Base-by-base conservation (phyloP, 768 basidiomycete genomes). In the Xerocomus potaroensis region DNA sequence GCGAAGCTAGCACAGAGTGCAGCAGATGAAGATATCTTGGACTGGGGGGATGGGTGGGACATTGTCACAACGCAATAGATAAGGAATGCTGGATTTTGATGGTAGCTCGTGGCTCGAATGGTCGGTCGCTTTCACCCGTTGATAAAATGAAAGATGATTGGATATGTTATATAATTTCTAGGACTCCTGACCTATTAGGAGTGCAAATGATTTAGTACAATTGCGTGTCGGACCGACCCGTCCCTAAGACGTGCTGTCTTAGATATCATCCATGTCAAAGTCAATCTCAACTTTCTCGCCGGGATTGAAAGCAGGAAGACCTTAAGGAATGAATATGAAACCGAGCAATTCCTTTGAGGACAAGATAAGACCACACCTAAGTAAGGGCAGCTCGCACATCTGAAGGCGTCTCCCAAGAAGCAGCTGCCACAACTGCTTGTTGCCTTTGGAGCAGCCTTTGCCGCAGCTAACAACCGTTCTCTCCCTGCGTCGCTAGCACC, bases 401-500 rank as follows among this genome's bases (percentile, higher is more conserved):
- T 76, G 72, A 99, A 99, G 3, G 96, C 96, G 68, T 99, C 96
- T 9, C 96, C 96, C 30, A 98, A 72, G 74, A 91, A 98, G 74
- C 96, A 99, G 71, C 77, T 97, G 14, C 94, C 95, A 72, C 96
- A 98, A 62, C 91, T 92, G 63, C 93, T 95, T 45, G 93, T 97
- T 30, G 89, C 91, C 71, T 91, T 90, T 11, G 84, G 82, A 12
- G 90, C 80, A 18, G 78, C 77, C 59, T 75, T 79, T 1, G 84
- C 87, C 8, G 87, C 87, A 33, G 70, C 66, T 3, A 80, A 58
- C 60, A 89, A 64, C 55, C 80, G 77, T 64, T 78, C 83, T 68
- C 72, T 83, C 72, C 87, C 89, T 32, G 60, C 64, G 57, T 78
- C 72, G 33, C 68, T 62, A 3, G 85, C 74, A 50, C 79, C 85